Conservation (phyloP, 192 early-diverging fungal genomes). For the Kickxella alabastrina region DNA sequence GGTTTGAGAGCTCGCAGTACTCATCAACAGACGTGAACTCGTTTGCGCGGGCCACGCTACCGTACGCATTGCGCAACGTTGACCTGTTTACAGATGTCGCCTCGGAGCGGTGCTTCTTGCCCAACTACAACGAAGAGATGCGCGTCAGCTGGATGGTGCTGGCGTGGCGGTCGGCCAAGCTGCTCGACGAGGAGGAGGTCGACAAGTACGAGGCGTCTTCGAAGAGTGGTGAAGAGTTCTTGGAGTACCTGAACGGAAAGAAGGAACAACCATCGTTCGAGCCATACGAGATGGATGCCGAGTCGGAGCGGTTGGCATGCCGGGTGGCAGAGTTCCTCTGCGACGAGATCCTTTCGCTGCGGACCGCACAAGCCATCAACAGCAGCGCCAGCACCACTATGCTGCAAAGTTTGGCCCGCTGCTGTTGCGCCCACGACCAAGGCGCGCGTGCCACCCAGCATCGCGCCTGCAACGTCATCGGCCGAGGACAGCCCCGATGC, state of each 20-base stretch:
- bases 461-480: not conserved
- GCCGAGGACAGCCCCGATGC: conserved; percentile 37
- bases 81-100: conserved; percentile 65
- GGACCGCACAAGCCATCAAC: conserved; percentile 7
- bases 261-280: conserved; percentile 24
- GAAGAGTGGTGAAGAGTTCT: conserved; percentile 10
- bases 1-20: conserved; percentile 68
- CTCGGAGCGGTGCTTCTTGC: conserved; percentile 59
- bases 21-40: conserved; percentile 63
- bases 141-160: conserved; percentile 60
- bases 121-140: conserved; percentile 61
- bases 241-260: conserved; percentile 31
- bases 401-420: not conserved
- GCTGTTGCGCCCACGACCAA: conserved; percentile 3
- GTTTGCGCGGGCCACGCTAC: conserved; percentile 63
- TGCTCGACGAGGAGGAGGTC: conserved; percentile 44
- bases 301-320: conserved; percentile 43
- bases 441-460: not conserved
- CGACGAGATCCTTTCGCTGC: conserved; percentile 42
- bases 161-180: conserved; percentile 44
- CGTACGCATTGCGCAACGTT: conserved; percentile 58
- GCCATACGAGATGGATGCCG: conserved; percentile 37
- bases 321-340: conserved; percentile 42
- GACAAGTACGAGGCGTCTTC: conserved; percentile 28
- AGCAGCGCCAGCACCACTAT: conserved; percentile 8